These are phyloP conservation scores for Akanthomyces uredinophilus DNA, from an alignment of 2,329 filamentous ascomycete species.

Conservation along the genomic window DNA sequence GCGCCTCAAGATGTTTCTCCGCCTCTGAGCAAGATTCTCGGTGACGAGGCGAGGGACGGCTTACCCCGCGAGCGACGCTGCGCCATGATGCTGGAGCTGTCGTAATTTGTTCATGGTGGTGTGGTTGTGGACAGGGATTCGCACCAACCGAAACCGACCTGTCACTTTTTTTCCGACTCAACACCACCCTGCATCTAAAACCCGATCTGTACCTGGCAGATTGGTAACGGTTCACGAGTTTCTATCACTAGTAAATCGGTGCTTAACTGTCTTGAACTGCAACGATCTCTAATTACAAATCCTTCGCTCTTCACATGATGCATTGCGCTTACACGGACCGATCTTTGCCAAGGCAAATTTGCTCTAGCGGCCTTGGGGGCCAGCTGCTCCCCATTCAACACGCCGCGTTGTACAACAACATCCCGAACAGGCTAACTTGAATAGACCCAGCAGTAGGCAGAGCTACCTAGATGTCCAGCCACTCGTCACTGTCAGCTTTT, in stretches of 20 bases:
- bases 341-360: background rate
- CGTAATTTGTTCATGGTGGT: background rate
- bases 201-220: background rate
- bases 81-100: slow-evolving; percentile 3
- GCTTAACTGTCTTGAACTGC: background rate
- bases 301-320: background rate
- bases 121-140: background rate
- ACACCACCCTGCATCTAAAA: background rate
- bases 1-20: background rate
- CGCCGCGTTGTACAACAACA: background rate
- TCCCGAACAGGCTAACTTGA: background rate
- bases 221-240: background rate
- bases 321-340: background rate
- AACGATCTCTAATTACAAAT: background rate
- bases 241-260: background rate
- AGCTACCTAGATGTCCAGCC: background rate
- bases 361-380: background rate
- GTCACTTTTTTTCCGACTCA: background rate
- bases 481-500: background rate
- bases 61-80: slow-evolving; percentile 12
- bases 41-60: background rate
- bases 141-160: background rate
- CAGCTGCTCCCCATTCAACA: background rate
- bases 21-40: background rate
- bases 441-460: background rate